Evolutionary conservation across 192 early-diverging fungal species (phyloP).

Genomic region (Coemansia javaensis): DNA sequence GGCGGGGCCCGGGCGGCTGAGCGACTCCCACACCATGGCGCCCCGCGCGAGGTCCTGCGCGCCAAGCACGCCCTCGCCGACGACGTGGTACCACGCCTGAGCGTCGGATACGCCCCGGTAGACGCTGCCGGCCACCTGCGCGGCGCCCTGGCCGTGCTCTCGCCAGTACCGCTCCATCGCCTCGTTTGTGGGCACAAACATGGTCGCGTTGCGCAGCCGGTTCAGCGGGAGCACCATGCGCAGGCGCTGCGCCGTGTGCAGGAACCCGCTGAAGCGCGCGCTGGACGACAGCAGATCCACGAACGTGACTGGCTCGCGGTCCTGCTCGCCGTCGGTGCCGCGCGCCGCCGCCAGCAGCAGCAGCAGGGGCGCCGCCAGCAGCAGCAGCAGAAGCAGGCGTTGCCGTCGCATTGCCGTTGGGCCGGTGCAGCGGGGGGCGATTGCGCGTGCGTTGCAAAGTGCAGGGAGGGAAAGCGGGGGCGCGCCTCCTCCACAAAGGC

Average conservation of each 20-base stretch:
- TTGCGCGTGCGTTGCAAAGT: no score
- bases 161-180: conserved; percentile 41
- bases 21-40: conserved; percentile 45
- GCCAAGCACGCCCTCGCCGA: conserved; percentile 23
- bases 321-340: not conserved
- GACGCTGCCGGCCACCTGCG: conserved; percentile 5
- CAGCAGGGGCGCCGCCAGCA: no score
- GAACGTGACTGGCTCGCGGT: conserved; percentile 23
- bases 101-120: conserved; percentile 37
- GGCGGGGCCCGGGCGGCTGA: conserved; percentile 10
- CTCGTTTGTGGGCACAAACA: conserved; percentile 58
- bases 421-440: no score
- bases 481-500: no score
- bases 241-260: conserved; percentile 54
- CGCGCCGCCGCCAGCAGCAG: not conserved
- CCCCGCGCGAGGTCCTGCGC: conserved; percentile 7
- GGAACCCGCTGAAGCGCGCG: conserved; percentile 48
- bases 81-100: conserved; percentile 49
- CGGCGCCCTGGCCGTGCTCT: conserved; percentile 12
- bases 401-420: no score
- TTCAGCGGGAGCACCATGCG: conserved; percentile 56
- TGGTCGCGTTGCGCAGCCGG: conserved; percentile 51
- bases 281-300: conserved; percentile 57
- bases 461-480: no score
- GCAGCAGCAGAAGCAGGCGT: no score